phyloP scores from a whole-genome alignment of 1,284 basidiomycete species.

The Thelephora terrestris region DNA sequence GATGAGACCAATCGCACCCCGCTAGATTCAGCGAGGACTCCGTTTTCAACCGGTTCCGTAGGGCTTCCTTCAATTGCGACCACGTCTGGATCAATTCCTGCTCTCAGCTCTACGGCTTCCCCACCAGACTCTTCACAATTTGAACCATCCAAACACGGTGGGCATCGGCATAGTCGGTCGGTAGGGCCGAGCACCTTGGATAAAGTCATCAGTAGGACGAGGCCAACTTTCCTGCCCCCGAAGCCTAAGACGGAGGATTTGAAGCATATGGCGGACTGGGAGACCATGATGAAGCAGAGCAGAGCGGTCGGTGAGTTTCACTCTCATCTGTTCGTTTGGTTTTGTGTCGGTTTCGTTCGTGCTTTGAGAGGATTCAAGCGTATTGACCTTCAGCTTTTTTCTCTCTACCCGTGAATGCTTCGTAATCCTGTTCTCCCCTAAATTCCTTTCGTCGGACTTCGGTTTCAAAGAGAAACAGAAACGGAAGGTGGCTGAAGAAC shows the following conservation, averaged over 20 bases:
- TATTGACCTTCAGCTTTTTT: background rate
- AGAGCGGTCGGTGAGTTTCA: constrained; percentile 52
- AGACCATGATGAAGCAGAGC: constrained; percentile 84
- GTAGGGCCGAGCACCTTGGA: constrained; percentile 59
- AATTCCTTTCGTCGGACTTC: background rate
- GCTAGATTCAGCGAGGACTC: too few relatives aligned
- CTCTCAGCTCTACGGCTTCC: constrained; percentile 12
- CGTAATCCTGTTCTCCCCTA: background rate
- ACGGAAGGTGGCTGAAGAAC: constrained; percentile 50
- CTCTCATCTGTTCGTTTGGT: constrained; percentile 2
- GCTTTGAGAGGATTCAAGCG: background rate
- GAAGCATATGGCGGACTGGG: constrained; percentile 83
- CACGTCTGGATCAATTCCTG: background rate
- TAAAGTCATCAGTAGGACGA: constrained; percentile 67
- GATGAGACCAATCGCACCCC: too few relatives aligned
- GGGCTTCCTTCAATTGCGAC: background rate
- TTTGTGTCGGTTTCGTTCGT: constrained; percentile 5
- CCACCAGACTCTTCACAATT: constrained; percentile 1
- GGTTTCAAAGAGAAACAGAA: constrained; percentile 51
- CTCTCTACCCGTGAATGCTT: background rate
- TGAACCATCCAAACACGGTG: constrained; percentile 7
- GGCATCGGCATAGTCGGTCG: constrained; percentile 40
- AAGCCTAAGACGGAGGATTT: constrained; percentile 74
- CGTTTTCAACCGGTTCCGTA: too few relatives aligned
- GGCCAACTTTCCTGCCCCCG: constrained; percentile 78